Conservation (phyloP, 2,329 filamentous ascomycete genomes). For the Cryphonectria japonica region DNA sequence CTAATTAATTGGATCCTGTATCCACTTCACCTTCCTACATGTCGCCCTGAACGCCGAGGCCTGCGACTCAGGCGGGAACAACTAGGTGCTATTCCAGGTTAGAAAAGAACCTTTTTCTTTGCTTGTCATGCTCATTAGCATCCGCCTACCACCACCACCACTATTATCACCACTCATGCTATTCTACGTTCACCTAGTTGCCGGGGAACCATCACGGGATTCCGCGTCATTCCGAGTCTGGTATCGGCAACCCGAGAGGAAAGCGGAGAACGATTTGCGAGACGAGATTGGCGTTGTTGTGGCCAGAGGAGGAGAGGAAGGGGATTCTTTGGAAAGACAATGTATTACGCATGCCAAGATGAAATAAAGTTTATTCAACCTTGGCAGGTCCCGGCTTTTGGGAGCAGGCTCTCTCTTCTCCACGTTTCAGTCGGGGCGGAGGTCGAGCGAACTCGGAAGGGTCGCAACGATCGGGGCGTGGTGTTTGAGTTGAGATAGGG, state of each 20-base stretch:
- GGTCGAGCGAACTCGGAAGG: neutral
- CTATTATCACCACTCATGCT: neutral
- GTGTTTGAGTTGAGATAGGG: neutral
- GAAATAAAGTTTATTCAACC: neutral
- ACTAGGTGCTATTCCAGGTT: neutral
- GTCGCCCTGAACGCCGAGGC: neutral
- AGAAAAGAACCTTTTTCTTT: neutral
- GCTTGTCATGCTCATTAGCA: neutral
- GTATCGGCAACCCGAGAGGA: neutral
- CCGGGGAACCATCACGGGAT: neutral
- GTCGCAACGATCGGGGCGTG: neutral
- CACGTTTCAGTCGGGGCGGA: neutral
- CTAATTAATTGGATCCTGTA: neutral
- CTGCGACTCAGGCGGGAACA: neutral
- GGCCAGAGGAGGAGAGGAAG: neutral
- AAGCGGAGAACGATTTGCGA: neutral
- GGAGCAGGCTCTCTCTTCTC: neutral
- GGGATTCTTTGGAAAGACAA: neutral
- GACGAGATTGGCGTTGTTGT: no score
- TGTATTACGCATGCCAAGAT: slow-evolving; percentile 4
- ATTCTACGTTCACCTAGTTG: neutral
- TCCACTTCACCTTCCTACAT: neutral
- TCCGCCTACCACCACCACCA: neutral
- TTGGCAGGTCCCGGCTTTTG: neutral
- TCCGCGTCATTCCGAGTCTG: neutral